Evolutionary conservation across 2,329 filamentous ascomycete species (phyloP).

Genomic region (Beauveria sp.): DNA sequence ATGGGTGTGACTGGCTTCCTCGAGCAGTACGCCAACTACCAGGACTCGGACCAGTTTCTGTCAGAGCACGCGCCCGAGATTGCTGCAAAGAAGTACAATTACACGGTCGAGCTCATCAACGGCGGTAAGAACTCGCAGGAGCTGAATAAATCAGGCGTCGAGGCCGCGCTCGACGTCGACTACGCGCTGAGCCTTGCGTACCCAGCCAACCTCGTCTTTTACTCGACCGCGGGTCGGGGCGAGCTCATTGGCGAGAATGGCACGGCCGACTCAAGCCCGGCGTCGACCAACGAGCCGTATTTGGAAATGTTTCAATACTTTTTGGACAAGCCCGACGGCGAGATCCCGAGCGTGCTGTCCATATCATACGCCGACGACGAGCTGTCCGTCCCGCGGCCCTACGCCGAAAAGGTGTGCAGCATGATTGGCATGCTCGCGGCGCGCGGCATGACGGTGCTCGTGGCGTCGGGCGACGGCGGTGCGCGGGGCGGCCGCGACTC

Average conservation of each 20-base stretch:
- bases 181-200: slow-evolving; percentile 39
- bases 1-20: slow-evolving; percentile 43
- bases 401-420: slow-evolving; percentile 45
- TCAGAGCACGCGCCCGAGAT: slow-evolving; percentile 27
- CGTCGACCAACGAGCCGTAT: slow-evolving; percentile 47
- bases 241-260: slow-evolving; percentile 32
- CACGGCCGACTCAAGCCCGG: slow-evolving; percentile 21
- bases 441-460: slow-evolving; percentile 44
- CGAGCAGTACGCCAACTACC: slow-evolving; percentile 37
- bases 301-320: slow-evolving; percentile 45
- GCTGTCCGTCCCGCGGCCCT: slow-evolving; percentile 42
- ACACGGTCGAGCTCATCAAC: slow-evolving; percentile 33
- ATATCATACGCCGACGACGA: slow-evolving; percentile 54
- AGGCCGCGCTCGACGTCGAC: slow-evolving; percentile 42
- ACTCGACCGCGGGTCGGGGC: slow-evolving; percentile 37
- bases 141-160: slow-evolving; percentile 28
- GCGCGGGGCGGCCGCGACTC: slow-evolving; percentile 38
- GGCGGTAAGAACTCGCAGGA: slow-evolving; percentile 37
- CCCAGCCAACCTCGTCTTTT: slow-evolving; percentile 37
- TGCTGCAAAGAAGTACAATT: slow-evolving; percentile 29
- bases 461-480: slow-evolving; percentile 44
- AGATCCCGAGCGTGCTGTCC: slow-evolving; percentile 48
- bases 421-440: slow-evolving; percentile 45
- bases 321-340: slow-evolving; percentile 32
- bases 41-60: slow-evolving; percentile 34